A percentile compares a stretch with the other conserved stretches of the same genome.
These are phyloP conservation scores for Oryza longistaminata DNA, from an alignment of 176 grass and related monocot species.

Conservation along the genomic window DNA sequence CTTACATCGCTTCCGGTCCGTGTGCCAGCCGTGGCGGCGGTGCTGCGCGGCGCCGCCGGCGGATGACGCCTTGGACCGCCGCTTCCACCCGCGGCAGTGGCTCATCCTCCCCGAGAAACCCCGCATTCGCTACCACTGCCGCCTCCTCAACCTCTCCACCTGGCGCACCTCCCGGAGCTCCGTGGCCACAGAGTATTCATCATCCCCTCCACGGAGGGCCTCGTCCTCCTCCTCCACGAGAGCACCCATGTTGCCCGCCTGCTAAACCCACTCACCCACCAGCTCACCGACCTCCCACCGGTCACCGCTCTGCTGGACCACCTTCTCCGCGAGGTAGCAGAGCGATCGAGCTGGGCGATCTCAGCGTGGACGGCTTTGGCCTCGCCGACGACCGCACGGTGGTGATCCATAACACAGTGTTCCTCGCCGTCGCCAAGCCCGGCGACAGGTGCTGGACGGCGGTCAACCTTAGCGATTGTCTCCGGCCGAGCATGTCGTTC, in stretches of 20 bases:
- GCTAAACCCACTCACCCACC: too few relatives aligned
- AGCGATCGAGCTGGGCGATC: too few relatives aligned
- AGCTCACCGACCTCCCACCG: too few relatives aligned
- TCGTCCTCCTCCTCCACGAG: neutral
- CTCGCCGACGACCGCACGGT: neutral
- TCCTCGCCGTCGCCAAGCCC: neutral
- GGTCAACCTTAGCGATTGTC: neutral
- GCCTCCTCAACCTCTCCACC: neutral
- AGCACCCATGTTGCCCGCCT: too few relatives aligned
- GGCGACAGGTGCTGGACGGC: neutral
- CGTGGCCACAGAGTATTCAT: neutral
- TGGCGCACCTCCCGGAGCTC: neutral
- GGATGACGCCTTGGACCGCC: neutral
- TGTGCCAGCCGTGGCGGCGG: neutral
- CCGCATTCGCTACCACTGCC: neutral
- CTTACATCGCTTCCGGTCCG: slow-evolving; percentile 1
- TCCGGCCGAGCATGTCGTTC: too few relatives aligned
- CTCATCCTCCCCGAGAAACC: neutral
- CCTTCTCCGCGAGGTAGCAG: too few relatives aligned
- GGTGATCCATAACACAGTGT: neutral
- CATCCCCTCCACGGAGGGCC: neutral
- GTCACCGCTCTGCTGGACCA: too few relatives aligned
- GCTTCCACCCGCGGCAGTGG: neutral
- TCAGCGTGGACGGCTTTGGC: too few relatives aligned
- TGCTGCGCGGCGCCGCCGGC: neutral